Percentiles rank a stretch among this genome's conserved stretches.
Evolutionary conservation across 441 rosid genomes (phyloP).

Genomic region (Metrosideros polymorpha): DNA sequence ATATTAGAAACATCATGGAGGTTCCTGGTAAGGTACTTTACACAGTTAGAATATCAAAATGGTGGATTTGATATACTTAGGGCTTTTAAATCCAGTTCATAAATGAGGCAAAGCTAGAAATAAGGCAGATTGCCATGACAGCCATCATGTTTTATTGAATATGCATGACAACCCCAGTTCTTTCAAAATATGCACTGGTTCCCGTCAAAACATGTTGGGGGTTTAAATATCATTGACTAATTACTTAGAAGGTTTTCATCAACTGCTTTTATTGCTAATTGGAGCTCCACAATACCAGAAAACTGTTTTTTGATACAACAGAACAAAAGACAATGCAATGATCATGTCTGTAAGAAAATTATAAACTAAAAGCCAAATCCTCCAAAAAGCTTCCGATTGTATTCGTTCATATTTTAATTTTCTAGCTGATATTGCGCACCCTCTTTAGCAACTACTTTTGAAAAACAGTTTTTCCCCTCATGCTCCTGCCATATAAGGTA

Average conservation of each 20-base stretch:
- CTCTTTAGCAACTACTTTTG: neutral
- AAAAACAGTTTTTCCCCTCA: neutral
- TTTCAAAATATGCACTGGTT: neutral
- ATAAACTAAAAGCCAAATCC: neutral
- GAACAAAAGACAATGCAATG: neutral
- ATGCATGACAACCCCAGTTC: neutral
- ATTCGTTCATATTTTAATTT: neutral
- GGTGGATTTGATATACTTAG: neutral
- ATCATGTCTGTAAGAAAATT: neutral
- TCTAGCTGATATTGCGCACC: neutral
- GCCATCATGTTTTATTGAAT: neutral
- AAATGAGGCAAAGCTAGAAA: neutral
- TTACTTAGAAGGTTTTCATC: neutral
- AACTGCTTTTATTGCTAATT: neutral
- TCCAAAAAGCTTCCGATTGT: neutral
- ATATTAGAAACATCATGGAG: neutral
- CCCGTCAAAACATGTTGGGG: neutral
- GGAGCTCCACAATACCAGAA: neutral
- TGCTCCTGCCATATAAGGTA: neutral
- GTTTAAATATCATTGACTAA: neutral
- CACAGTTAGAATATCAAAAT: neutral
- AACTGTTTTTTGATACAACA: neutral
- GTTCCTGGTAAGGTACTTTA: neutral
- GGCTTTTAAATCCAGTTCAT: neutral
- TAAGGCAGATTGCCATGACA: neutral